These are phyloP conservation scores for Xerocomellus amylosporus DNA, from an alignment of 768 basidiomycete genomes.

Conservation along the genomic window DNA sequence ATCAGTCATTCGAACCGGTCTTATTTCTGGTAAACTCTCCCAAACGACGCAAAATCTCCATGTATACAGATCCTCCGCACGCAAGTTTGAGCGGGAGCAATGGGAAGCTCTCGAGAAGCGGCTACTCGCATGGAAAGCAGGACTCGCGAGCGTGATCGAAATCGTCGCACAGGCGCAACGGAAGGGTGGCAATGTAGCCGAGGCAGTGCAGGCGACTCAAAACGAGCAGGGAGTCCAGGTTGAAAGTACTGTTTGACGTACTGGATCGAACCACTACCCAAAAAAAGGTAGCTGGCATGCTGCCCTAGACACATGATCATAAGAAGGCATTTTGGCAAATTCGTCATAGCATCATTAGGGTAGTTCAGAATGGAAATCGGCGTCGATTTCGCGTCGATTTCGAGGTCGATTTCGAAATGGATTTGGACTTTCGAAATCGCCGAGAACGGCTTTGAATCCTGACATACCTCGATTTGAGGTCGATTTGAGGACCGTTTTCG, in stretches of 20 bases:
- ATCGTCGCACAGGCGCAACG: slow-evolving; percentile 60
- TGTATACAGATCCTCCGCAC: slow-evolving; percentile 69
- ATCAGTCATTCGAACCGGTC: slow-evolving; percentile 74
- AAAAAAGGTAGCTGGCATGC: background rate
- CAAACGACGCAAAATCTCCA: slow-evolving; percentile 73
- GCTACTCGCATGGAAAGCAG: slow-evolving; percentile 73
- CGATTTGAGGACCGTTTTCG: too few species aligned
- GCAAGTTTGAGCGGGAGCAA: slow-evolving; percentile 72
- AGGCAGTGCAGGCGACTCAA: slow-evolving; percentile 22
- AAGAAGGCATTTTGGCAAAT: too few species aligned
- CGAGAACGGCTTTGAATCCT: too few species aligned
- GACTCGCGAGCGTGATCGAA: slow-evolving; percentile 65
- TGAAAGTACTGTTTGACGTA: slow-evolving; percentile 21
- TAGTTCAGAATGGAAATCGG: too few species aligned
- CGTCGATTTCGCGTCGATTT: too few species aligned
- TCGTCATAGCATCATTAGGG: too few species aligned
- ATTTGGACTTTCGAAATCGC: too few species aligned
- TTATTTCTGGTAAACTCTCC: slow-evolving; percentile 79
- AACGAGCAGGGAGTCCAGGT: slow-evolving; percentile 23
- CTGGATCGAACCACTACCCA: too few species aligned
- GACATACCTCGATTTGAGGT: too few species aligned
- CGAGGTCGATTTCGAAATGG: too few species aligned
- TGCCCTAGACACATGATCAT: too few species aligned
- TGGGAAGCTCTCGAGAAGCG: slow-evolving; percentile 79
- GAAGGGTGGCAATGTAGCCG: slow-evolving; percentile 26